A percentile compares a stretch with the other conserved stretches of the same genome.
Conservation (phyloP, 1,284 basidiomycete species). For the Ceratobasidium sp. region DNA sequence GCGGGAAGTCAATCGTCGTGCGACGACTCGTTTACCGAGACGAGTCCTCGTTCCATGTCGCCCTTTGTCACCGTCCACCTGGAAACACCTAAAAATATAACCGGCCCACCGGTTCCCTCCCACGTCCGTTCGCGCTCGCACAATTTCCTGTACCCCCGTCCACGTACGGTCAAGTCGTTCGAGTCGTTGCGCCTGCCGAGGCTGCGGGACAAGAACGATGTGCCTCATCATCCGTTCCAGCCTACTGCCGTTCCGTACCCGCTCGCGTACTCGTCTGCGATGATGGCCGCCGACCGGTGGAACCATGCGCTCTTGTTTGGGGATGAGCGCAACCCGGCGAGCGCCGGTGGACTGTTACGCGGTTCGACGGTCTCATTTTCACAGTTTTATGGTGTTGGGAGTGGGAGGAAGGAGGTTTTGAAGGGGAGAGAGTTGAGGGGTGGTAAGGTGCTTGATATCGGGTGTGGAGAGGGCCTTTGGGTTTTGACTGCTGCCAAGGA, state of each 20-base stretch:
- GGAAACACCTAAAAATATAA: constrained; percentile 7
- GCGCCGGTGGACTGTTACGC: constrained; percentile 39
- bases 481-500: constrained; percentile 41
- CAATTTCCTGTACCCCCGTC: constrained; percentile 30
- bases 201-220: constrained; percentile 37
- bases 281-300: constrained; percentile 42
- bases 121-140: constrained; percentile 31
- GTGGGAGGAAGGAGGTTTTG: constrained; percentile 40
- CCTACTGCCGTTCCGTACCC: constrained; percentile 27
- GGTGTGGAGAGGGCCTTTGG: constrained; percentile 44
- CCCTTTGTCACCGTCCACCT: constrained; percentile 5
- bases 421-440: constrained; percentile 39
- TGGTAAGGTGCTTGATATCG: constrained; percentile 35
- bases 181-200: constrained; percentile 24
- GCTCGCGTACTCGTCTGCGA: constrained; percentile 28
- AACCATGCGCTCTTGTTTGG: constrained; percentile 44
- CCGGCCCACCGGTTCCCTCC: constrained; percentile 11
- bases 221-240: constrained; percentile 34
- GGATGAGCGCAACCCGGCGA: constrained; percentile 34
- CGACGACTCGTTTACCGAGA: constrained; percentile 13
- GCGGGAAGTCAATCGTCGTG: constrained; percentile 24
- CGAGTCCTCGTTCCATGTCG: constrained; percentile 5
- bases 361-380: constrained; percentile 42
- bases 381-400: constrained; percentile 44
- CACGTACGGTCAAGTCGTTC: constrained; percentile 19